phyloP scores from a whole-genome alignment of 306 rosid genomes.

The Nissolia schottii region DNA sequence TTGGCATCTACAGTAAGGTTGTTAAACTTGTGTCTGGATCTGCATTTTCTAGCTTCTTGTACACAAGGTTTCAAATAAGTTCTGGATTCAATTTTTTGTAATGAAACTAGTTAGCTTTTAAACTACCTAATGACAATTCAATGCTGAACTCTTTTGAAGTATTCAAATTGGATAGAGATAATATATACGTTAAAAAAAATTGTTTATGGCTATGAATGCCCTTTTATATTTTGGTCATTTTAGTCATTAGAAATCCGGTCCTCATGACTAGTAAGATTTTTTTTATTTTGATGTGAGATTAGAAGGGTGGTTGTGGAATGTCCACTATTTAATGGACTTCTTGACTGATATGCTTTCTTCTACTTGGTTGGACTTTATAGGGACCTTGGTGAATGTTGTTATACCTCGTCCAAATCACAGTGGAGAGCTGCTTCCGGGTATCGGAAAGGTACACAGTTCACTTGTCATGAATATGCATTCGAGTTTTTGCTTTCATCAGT shows the following conservation, averaged over 20 bases:
- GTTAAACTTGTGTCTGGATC: not conserved
- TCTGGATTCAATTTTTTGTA: not conserved
- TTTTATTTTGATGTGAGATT: not conserved
- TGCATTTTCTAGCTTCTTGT: not conserved
- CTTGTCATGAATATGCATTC: constrained; percentile 8
- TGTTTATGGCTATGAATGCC: not conserved
- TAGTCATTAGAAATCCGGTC: not conserved
- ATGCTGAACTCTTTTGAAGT: not conserved
- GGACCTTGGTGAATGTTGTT: constrained; percentile 60
- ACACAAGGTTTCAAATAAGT: not conserved
- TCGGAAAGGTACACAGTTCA: constrained; percentile 64
- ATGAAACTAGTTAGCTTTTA: not conserved
- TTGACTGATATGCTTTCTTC: constrained; percentile 2
- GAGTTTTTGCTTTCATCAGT: not conserved
- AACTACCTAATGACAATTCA: not conserved
- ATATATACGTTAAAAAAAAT: not conserved
- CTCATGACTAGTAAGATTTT: not conserved
- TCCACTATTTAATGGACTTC: not conserved
- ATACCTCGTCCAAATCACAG: constrained; percentile 59
- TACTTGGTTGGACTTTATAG: constrained; percentile 34
- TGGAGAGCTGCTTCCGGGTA: constrained; percentile 46
- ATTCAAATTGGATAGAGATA: not conserved
- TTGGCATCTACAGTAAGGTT: not conserved
- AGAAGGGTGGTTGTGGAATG: not conserved
- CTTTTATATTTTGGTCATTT: not conserved